These are phyloP conservation scores for Pseudogymnoascus pannorum DNA, from an alignment of 2,329 filamentous ascomycete genomes.

Conservation along the genomic window DNA sequence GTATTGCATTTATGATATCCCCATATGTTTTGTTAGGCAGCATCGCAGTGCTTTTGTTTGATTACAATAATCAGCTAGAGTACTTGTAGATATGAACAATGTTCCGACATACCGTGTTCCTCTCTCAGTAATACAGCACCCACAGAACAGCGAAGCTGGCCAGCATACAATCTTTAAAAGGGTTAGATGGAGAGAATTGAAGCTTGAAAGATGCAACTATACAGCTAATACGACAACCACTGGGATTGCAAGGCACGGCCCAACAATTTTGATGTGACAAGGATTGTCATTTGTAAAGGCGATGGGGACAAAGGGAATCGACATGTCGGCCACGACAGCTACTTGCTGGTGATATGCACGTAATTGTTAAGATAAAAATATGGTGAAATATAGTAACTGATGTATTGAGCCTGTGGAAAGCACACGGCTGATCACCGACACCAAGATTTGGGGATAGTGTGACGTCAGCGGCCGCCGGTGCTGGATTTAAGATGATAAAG, in stretches of 20 bases:
- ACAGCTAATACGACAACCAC: constrained; percentile 43
- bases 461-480: background rate
- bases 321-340: constrained; percentile 28
- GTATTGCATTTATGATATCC: constrained; percentile 2
- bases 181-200: constrained; percentile 9
- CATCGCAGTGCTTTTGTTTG: background rate
- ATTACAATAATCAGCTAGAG: background rate
- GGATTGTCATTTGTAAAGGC: constrained; percentile 30
- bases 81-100: background rate
- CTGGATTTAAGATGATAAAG: background rate
- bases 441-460: background rate
- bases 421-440: background rate
- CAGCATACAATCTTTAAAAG: constrained; percentile 42
- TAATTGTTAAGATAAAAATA: background rate
- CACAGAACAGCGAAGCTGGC: constrained; percentile 47
- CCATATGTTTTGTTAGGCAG: background rate
- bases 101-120: constrained; percentile 32
- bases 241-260: background rate
- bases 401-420: background rate
- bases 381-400: background rate
- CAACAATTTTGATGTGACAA: constrained; percentile 32
- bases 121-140: constrained; percentile 46
- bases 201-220: constrained; percentile 23
- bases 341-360: constrained; percentile 34
- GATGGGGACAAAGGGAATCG: background rate